Conservation (phyloP, 345 rosid species). For the Citrus mangshanensis region DNA sequence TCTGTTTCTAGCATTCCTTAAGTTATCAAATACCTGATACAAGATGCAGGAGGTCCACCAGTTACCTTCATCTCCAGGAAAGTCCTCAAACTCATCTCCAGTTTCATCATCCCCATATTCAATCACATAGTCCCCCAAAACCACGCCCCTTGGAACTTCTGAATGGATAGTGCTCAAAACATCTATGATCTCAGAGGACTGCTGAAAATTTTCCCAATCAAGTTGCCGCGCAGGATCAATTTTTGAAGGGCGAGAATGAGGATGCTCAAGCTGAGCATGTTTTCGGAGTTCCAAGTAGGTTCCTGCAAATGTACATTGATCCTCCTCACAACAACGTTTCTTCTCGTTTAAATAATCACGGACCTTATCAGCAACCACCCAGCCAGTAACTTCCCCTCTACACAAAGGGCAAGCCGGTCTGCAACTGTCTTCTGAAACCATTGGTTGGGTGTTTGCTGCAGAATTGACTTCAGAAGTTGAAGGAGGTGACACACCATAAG, state of each 20-base stretch:
- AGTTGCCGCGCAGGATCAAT: conserved; percentile 88
- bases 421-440: conserved; percentile 39
- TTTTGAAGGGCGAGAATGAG: conserved; percentile 83
- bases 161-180: conserved; percentile 97
- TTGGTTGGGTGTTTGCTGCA: conserved; percentile 24
- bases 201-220: conserved; percentile 98
- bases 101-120: conserved; percentile 92
- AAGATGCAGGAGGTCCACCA: conserved; percentile 98
- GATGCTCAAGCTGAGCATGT: conserved; percentile 80
- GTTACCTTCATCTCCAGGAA: conserved; percentile 66
- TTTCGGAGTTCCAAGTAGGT: conserved; percentile 57
- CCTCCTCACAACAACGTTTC: conserved; percentile 80
- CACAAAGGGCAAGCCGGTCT: conserved; percentile 84
- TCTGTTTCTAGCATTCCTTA: conserved; percentile 82
- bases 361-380: conserved; percentile 69
- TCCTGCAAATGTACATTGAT: conserved; percentile 58
- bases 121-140: conserved; percentile 94
- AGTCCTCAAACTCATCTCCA: conserved; percentile 87
- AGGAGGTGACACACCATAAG: conserved; percentile 57
- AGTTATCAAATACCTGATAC: conserved; percentile 81
- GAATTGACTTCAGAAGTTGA: conserved; percentile 39
- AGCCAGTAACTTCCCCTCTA: conserved; percentile 91
- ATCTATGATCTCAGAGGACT: conserved; percentile 89
- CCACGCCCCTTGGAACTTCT: conserved; percentile 91
- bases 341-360: conserved; percentile 72